These are phyloP conservation scores for Lichtheimia corymbifera DNA, from an alignment of 371 early-diverging fungal genomes.

Conservation along the genomic window DNA sequence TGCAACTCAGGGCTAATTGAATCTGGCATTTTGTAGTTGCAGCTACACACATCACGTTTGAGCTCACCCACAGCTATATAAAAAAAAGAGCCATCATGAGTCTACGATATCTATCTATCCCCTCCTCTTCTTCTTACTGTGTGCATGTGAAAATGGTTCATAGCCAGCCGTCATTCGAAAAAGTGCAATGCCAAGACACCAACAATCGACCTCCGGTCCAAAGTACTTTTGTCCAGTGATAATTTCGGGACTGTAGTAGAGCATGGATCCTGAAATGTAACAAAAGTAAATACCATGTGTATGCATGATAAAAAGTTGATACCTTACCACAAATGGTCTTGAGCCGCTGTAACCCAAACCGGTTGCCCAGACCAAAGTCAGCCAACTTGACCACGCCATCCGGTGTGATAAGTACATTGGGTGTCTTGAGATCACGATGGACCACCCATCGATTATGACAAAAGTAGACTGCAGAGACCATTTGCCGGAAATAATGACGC, in stretches of 20 bases:
- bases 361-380: constrained; percentile 83
- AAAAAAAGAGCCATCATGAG: not conserved
- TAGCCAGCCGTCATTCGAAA: constrained; percentile 90
- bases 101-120: no score
- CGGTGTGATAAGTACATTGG: constrained; percentile 55
- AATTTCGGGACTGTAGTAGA: constrained; percentile 69
- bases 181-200: constrained; percentile 87
- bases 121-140: constrained; percentile 32
- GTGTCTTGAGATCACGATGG: constrained; percentile 80
- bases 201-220: constrained; percentile 71
- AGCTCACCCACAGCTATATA: constrained; percentile 61
- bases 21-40: constrained; percentile 54
- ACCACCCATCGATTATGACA: constrained; percentile 76
- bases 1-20: constrained; percentile 41
- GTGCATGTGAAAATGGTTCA: constrained; percentile 79
- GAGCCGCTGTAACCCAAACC: constrained; percentile 66
- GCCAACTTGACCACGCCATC: constrained; percentile 64
- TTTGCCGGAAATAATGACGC: constrained; percentile 69
- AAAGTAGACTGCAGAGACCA: constrained; percentile 68
- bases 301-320: constrained; percentile 20
- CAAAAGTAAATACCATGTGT: not conserved
- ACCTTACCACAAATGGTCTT: constrained; percentile 78
- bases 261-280: constrained; percentile 37
- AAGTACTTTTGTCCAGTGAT: constrained; percentile 58
- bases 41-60: constrained; percentile 64